Base-by-base conservation (phyloP, 192 early-diverging fungal genomes). In the Rhizophlyctis rosea region DNA sequence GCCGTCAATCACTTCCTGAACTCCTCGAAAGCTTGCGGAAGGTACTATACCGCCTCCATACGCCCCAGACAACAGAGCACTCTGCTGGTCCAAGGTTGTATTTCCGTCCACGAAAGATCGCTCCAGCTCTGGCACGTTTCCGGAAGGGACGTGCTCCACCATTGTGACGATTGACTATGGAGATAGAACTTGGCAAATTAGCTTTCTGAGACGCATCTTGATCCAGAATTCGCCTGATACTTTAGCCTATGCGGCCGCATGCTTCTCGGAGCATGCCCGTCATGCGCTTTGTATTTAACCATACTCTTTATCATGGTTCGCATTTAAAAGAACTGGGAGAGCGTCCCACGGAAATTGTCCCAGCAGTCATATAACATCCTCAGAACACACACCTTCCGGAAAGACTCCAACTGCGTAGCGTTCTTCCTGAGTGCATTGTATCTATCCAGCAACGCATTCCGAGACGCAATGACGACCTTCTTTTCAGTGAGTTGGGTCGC, bases 311-410 rank as follows among this genome's bases (percentile, higher is more conserved):
- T n/a, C n/a, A n/a, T n/a, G n/a, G n/a, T n/a, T n/a, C n/a, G n/a
- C n/a, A n/a, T n/a, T n/a, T n/a, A n/a, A n/a, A n/a, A n/a, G n/a
- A n/a, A n/a, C n/a, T n/a, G n/a, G n/a, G n/a, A n/a, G n/a, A n/a
- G n/a, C n/a, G n/a, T n/a, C n/a, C n/a, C n/a, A n/a, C n/a, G n/a
- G n/a, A n/a, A n/a, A n/a, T n/a, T n/a, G n/a, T n/a, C n/a, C n/a
- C n/a, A n/a, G n/a, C n/a, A n/a, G n/a, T n/a, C n/a, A n/a, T n/a
- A n/a, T n/a, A n/a, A n/a, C n/a, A n/a, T n/a, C n/a, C n/a, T n/a
- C n/a, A n/a, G n/a, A n/a, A n/a, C n/a, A 7, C 39, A 5, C 47
- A 76, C 75, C 71, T 74, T 75, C 4, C 76, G 44, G 39, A 77
- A 77, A 0, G 76, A 62, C 24, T 77, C 76, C 33, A 77, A 63